Conservation (phyloP, 1,139 yeast species). For the Magnusiomyces suaveolens region DNA sequence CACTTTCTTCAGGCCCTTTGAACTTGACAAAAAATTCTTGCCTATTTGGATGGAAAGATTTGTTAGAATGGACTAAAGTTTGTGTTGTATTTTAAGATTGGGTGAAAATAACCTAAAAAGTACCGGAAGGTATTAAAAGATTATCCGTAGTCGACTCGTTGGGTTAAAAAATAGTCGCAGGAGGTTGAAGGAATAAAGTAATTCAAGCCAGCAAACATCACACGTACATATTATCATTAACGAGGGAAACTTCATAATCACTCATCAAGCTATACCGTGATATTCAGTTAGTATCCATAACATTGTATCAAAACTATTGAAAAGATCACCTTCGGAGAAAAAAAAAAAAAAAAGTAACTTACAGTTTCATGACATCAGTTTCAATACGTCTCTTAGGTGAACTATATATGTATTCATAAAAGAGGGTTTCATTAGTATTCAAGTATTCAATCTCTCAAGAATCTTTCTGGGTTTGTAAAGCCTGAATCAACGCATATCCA, state of each 20-base stretch:
- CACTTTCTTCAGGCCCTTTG: slow-evolving; percentile 73
- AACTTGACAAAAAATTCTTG: slow-evolving; percentile 85
- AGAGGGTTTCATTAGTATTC: no score
- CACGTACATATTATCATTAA: slow-evolving; percentile 65
- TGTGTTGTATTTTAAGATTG: neutral
- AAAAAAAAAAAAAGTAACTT: slow-evolving; percentile 25
- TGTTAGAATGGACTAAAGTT: slow-evolving; percentile 7
- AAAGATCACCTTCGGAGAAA: neutral
- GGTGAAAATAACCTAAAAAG: no score
- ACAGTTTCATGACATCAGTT: slow-evolving; percentile 92
- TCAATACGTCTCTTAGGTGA: slow-evolving; percentile 85
- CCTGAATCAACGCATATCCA: no score
- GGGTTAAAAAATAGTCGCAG: no score
- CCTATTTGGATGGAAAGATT: no score
- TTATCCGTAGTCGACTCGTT: no score
- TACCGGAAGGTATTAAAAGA: no score
- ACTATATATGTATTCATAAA: slow-evolving; percentile 30
- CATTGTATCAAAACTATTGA: neutral
- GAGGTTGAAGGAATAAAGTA: no score
- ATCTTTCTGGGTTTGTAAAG: no score
- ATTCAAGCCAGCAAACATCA: no score
- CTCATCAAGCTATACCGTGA: slow-evolving; percentile 57
- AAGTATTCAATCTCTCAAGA: no score
- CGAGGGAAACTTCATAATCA: slow-evolving; percentile 78
- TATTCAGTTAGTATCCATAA: neutral